A percentile compares a stretch with the other conserved stretches of the same genome.
These are phyloP conservation scores for Solioccasus polychromus DNA, from an alignment of 768 basidiomycete genomes.

Conservation along the genomic window DNA sequence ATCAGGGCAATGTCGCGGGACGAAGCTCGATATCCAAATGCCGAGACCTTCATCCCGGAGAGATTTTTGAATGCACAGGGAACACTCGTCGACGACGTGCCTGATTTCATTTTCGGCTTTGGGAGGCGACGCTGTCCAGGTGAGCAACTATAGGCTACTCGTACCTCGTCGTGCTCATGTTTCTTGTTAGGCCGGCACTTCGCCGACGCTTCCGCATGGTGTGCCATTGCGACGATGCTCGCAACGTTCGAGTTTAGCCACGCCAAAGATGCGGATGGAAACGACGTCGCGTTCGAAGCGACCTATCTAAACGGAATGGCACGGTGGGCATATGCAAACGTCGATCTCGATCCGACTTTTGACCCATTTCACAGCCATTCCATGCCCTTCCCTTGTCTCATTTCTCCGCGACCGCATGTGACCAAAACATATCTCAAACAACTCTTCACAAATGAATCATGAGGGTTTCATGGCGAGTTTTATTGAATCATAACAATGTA, in stretches of 20 bases:
- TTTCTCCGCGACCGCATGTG: no score
- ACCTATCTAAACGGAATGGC: not conserved
- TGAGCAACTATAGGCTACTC: not conserved
- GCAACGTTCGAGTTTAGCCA: constrained; percentile 6
- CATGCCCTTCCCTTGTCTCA: no score
- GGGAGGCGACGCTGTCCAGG: constrained; percentile 7
- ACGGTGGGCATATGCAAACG: no score
- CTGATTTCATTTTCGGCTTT: constrained; percentile 8
- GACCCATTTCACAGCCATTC: no score
- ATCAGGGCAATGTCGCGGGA: constrained; percentile 14
- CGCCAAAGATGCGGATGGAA: constrained; percentile 4
- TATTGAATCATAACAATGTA: no score
- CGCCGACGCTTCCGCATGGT: constrained; percentile 10
- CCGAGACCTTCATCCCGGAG: constrained; percentile 11
- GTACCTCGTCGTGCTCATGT: not conserved
- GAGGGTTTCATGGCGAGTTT: no score
- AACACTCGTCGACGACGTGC: constrained; percentile 3
- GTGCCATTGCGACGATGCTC: constrained; percentile 7
- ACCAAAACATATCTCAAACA: not conserved
- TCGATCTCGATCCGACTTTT: no score
- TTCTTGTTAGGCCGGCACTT: constrained; percentile 1
- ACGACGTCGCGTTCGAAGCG: constrained; percentile 9
- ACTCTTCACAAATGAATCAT: no score
- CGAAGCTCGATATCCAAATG: constrained; percentile 9
- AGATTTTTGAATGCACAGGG: constrained; percentile 10